Base-by-base conservation (phyloP, 192 early-diverging fungal species). In the Coemansia sp. region DNA sequence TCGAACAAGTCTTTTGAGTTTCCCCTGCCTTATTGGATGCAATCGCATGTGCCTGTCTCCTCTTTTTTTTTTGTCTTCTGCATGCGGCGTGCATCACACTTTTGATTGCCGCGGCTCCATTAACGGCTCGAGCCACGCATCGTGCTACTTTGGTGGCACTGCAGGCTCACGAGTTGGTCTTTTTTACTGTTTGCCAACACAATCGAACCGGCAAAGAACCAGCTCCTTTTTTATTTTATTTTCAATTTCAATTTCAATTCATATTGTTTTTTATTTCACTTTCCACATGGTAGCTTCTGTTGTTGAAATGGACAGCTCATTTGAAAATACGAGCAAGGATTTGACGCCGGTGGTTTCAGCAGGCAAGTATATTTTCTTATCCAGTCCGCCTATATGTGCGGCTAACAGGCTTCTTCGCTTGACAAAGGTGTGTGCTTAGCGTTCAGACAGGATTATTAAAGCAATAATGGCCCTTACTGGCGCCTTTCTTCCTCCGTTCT, bases 161-260 rank as follows among this genome's bases (percentile, higher is more conserved):
- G 7, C 14, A 11, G 17, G 12, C 42, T 0, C 3, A 8, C 42
- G 51, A 54, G 6, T 5, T 22, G 51, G 8, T 25, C 10, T 54
- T 54, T 18, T 54, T 14, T 51, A 7, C 49, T 67, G 7, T 12
- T 52, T 32, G 61, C 49, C 22, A 25, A 25, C 22, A 25, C 22
- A 25, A 25, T 25, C 22, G 22, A 25, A 25, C 22, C 22, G 22
- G 22, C 22, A 25, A 25, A 25, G 22, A 25, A 25, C 22, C 22
- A 25, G 49, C 16, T n/a, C 18, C 30, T 64, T 64, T 31, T 32
- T 64, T 64, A 34, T 52, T 32, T 38, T 8, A 7, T 18, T 33
- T 59, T 66, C 29, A 30, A 6, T 56, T 42, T 65, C 12, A 48
- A 5, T 29, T 66, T 48, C 25, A 12, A 8, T 4, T 45, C 32